A percentile compares a stretch with the other conserved stretches of the same genome.
Conservation (phyloP, 306 rosid species). For the Ochetophila trinervis region DNA sequence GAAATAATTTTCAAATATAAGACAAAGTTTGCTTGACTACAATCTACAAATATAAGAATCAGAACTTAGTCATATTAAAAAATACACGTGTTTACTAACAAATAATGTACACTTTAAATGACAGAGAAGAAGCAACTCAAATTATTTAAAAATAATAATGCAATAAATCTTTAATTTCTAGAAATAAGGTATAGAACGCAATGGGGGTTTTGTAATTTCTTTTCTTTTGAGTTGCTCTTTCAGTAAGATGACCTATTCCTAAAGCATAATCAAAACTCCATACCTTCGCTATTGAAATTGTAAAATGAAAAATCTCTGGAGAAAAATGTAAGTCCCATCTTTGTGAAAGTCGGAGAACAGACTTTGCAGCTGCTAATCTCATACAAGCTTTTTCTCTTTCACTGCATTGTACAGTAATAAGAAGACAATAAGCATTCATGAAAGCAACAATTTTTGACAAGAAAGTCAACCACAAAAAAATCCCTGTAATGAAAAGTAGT, state of each 20-base stretch:
- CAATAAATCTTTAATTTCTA: no score
- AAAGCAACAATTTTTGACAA: neutral
- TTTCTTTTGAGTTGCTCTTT: neutral
- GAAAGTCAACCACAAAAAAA: neutral
- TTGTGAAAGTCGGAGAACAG: conserved; percentile 71
- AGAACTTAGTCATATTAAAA: no score
- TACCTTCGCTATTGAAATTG: conserved; percentile 69
- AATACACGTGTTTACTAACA: no score
- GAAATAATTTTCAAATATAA: no score
- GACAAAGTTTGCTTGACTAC: no score
- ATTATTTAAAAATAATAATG: no score
- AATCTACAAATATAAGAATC: no score
- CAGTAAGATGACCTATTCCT: conserved; percentile 5
- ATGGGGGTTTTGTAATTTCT: neutral
- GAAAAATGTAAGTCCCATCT: conserved; percentile 85
- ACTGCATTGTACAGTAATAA: conserved; percentile 38
- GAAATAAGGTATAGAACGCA: neutral
- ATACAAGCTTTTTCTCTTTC: conserved; percentile 51
- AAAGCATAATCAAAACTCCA: conserved; percentile 21
- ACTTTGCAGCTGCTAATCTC: conserved; percentile 80
- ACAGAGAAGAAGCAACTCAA: no score
- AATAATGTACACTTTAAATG: no score
- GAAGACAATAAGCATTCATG: conserved; percentile 18
- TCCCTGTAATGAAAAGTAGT: neutral
- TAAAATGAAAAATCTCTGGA: conserved; percentile 54